Base-by-base conservation (phyloP, 2,329 filamentous ascomycete species). In the Fusarium sp. region DNA sequence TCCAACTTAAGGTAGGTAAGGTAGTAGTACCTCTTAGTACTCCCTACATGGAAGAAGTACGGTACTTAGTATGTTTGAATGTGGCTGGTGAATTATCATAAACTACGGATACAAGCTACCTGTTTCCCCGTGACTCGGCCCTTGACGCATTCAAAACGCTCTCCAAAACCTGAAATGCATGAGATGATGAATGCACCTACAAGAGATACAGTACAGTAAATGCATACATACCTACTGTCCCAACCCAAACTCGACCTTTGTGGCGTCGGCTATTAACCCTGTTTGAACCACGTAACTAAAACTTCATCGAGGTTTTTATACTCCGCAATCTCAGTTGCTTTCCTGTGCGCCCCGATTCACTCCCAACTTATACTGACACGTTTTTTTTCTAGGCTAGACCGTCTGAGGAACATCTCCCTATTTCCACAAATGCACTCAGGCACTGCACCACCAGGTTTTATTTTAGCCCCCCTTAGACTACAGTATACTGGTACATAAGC, bases 251-350 rank as follows among this genome's bases (percentile, higher is more conserved):
- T 37, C 51, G 57, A 48, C 52, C 48, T 42, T 46, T 77, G 75
- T 77, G 75, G 75, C 70, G 64, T 68, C 76, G 76, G 75, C 72
- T 76, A 76, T 76, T 72, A 48, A 66, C 63, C 68, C 70, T 67
- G 56, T 67, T 67, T 75, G 55, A 76, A 66, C 66, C 59, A 70
- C 74, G 60, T 66, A 48, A 48, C 45, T n/a, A 74, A 73, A 72
- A 75, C 58, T 69, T 75, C 67, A 75, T 65, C 67, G 72, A 68
- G 70, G 61, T 63, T 76, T 21, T 27, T 27, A 45, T 45, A 70
- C 74, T 76, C 74, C 74, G 74, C 73, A 76, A 75, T 77, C 66
- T 77, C 45, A 63, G 61, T 60, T 55, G 55, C 60, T 69, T 68
- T 68, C 60, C 60, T 64, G 65, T 67, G 55, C 57, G 59, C 66